Percentiles rank a stretch among this genome's conserved stretches.
phyloP scores from a whole-genome alignment of 805 yeast species.

The Metschnikowia lochheadii region DNA sequence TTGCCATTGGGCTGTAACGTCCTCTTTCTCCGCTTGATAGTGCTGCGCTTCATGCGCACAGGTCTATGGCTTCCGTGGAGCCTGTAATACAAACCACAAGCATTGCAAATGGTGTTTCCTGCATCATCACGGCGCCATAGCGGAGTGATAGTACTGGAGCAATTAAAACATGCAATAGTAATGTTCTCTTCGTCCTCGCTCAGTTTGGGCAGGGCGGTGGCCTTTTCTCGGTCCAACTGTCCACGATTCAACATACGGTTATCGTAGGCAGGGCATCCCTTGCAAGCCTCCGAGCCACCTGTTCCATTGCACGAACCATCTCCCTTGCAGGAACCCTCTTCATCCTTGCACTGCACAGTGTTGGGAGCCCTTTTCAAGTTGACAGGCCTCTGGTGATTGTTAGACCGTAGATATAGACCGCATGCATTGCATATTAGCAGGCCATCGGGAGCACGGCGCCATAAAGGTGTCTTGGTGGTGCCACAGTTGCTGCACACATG shows the following conservation, averaged over 20 bases:
- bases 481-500: conserved; percentile 49
- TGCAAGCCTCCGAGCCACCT: conserved; percentile 76
- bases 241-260: conserved; percentile 48
- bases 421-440: conserved; percentile 57
- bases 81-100: conserved; percentile 76
- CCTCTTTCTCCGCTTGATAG: conserved; percentile 73
- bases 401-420: conserved; percentile 55
- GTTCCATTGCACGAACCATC: conserved; percentile 84
- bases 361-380: conserved; percentile 57
- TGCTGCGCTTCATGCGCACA: conserved; percentile 63
- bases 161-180: conserved; percentile 77
- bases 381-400: conserved; percentile 63
- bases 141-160: conserved; percentile 83
- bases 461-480: conserved; percentile 52
- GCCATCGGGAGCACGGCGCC: conserved; percentile 58
- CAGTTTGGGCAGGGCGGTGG: conserved; percentile 8
- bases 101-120: conserved; percentile 84
- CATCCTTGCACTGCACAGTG: conserved; percentile 39
- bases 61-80: conserved; percentile 79
- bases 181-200: conserved; percentile 35
- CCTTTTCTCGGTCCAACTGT: not conserved
- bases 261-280: conserved; percentile 80
- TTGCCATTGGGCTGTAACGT: conserved; percentile 12
- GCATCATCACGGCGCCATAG: conserved; percentile 79
- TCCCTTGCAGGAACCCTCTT: conserved; percentile 63